phyloP scores from a whole-genome alignment of 2,329 filamentous ascomycete species.

The Ascochyta pisi region DNA sequence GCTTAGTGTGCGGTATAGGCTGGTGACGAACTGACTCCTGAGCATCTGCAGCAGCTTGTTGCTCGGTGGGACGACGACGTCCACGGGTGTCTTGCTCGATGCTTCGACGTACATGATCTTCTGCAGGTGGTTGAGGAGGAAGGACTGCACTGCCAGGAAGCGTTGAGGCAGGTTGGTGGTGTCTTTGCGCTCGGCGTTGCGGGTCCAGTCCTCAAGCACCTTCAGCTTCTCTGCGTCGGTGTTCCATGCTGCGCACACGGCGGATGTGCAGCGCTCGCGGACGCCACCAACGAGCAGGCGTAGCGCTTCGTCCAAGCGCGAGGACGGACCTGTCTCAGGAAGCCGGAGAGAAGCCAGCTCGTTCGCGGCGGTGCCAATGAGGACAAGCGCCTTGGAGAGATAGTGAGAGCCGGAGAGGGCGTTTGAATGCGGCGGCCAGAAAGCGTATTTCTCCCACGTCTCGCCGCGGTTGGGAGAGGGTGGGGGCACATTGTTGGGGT shows the following conservation, averaged over 20 bases:
- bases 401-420: slow-evolving; percentile 92
- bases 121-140: slow-evolving; percentile 85
- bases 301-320: slow-evolving; percentile 69
- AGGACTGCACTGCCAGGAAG: slow-evolving; percentile 85
- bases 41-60: slow-evolving; percentile 90
- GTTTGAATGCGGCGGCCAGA: slow-evolving; percentile 94
- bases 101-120: slow-evolving; percentile 95
- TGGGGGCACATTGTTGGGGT: slow-evolving; percentile 76
- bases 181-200: slow-evolving; percentile 80
- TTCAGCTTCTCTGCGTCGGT: slow-evolving; percentile 92
- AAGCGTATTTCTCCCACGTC: slow-evolving; percentile 90
- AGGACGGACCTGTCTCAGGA: slow-evolving; percentile 62
- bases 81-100: slow-evolving; percentile 74
- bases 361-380: slow-evolving; percentile 85
- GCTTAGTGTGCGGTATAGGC: slow-evolving; percentile 89
- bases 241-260: slow-evolving; percentile 90
- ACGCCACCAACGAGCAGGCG: slow-evolving; percentile 77
- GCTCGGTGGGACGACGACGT: slow-evolving; percentile 85
- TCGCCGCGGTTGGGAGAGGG: slow-evolving; percentile 78
- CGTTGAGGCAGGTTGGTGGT: slow-evolving; percentile 89
- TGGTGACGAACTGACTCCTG: slow-evolving; percentile 88
- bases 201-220: slow-evolving; percentile 90
- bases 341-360: slow-evolving; percentile 81
- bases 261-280: slow-evolving; percentile 83
- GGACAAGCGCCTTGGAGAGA: slow-evolving; percentile 77